Percentiles rank a stretch among this genome's conserved stretches.
phyloP scores from a whole-genome alignment of 345 rosid species.

The Gossypium raimondii region DNA sequence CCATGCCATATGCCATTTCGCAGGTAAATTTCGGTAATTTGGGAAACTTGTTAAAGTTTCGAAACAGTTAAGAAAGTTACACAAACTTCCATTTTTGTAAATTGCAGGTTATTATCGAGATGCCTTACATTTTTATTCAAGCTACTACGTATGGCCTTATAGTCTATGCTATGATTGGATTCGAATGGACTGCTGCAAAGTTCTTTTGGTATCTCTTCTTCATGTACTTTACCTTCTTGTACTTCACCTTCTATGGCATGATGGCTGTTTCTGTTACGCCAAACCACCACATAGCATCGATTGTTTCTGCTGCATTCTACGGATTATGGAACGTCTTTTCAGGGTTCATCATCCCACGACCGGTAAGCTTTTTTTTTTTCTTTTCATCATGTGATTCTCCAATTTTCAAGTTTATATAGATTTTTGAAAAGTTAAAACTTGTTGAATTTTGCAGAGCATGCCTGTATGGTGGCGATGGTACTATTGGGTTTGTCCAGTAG shows the following conservation, averaged over 20 bases:
- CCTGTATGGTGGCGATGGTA: slow-evolving; percentile 36
- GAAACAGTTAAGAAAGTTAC: neutral
- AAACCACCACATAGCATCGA: slow-evolving; percentile 50
- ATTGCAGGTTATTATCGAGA: slow-evolving; percentile 44
- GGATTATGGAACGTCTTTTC: slow-evolving; percentile 56
- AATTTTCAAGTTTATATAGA: neutral
- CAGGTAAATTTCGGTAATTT: slow-evolving; percentile 23
- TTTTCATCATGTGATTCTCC: neutral
- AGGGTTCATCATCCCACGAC: slow-evolving; percentile 59
- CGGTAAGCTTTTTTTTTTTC: slow-evolving; percentile 26
- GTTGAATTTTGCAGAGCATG: slow-evolving; percentile 2
- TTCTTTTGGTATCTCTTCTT: slow-evolving; percentile 69
- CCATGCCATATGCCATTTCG: slow-evolving; percentile 65
- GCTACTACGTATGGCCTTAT: slow-evolving; percentile 39
- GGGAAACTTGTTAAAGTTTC: neutral
- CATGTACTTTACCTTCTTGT: slow-evolving; percentile 47
- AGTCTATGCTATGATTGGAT: slow-evolving; percentile 62
- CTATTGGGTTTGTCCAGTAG: slow-evolving; percentile 42
- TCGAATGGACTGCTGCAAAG: slow-evolving; percentile 46
- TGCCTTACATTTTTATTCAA: slow-evolving; percentile 53
- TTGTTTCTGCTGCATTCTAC: slow-evolving; percentile 49
- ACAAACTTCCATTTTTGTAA: neutral
- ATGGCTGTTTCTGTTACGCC: slow-evolving; percentile 67
- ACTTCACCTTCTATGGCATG: slow-evolving; percentile 72
- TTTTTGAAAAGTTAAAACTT: neutral